Base-by-base conservation (phyloP, 768 basidiomycete genomes). In the Suillus hirtellus region DNA sequence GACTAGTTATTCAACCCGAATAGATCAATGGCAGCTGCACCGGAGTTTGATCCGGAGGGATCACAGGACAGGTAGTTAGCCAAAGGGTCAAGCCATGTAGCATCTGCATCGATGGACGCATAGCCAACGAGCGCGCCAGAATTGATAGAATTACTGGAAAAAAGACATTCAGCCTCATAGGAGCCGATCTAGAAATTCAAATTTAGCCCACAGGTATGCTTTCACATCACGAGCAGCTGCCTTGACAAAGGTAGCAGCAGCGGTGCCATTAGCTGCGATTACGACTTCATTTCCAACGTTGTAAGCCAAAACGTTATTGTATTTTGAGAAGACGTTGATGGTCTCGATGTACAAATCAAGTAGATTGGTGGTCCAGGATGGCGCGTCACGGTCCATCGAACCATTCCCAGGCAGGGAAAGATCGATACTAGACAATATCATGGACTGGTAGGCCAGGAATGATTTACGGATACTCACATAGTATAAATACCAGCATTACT, bases 211-310 rank as follows among this genome's bases (percentile, higher is more conserved):
- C 86, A 97, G 80, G 75, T 95, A 96, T 8, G 94, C 85, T 72
- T 88, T 95, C 67, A 86, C 78, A 72, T 97, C 95, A 44, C 95
- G 87, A 34, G 93, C 93, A 27, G 95, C 95, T 44, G 94, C 94
- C 74, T 95, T 96, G 71, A 97, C 84, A 73, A 85, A 97, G 6
- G 93, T 84, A 17, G 88, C 86, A 11, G 89, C 85, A 37, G 77
- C 79, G 17, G 92, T 92, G 60, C 78, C 76, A 47, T 83, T 81
- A 21, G 77, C 53, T 11, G 80, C 72, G 31, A 82, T 82, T 38
- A 88, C 90, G 34, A 85, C 82, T 67, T 96, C 95, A 70, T 97
- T 97, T 24, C 94, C 95, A 64, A 97, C 82, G 71, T 96, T 96
- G 78, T 83, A 96, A 12, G 88, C 95, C 62, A 96, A 79, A 17